Conservation (phyloP, 2,329 filamentous ascomycete species). For the Talaromyces sp. region DNA sequence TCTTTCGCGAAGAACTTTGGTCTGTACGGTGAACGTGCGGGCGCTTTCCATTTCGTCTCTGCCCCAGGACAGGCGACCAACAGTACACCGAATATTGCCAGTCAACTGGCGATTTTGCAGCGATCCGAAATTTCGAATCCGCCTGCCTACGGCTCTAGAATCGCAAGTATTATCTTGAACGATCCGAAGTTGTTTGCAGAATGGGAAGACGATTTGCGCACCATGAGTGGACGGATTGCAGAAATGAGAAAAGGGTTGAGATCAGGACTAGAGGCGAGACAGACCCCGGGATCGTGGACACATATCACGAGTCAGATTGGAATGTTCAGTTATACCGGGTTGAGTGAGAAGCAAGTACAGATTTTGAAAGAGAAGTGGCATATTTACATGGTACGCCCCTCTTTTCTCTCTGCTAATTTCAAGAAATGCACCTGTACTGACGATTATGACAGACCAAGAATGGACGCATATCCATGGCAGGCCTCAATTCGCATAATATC, state of each 20-base stretch:
- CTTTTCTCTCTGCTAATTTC: not conserved
- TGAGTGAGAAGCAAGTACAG: conserved; percentile 46
- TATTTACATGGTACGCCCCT: conserved; percentile 43
- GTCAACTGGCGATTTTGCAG: conserved; percentile 89
- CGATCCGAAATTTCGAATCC: conserved; percentile 97
- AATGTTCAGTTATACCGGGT: conserved; percentile 85
- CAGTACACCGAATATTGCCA: conserved; percentile 62
- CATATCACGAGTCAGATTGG: conserved; percentile 98
- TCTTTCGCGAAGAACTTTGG: conserved; percentile 66
- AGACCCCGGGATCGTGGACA: conserved; percentile 88
- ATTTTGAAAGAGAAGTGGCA: conserved; percentile 45
- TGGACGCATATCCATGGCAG: conserved; percentile 95
- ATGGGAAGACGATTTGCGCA: conserved; percentile 87
- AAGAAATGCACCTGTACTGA: not conserved
- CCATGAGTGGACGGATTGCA: conserved; percentile 94
- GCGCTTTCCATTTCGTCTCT: conserved; percentile 91
- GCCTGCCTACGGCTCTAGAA: conserved; percentile 86
- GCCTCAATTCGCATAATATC: conserved; percentile 86
- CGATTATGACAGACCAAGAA: conserved; percentile 70
- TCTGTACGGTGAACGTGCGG: conserved; percentile 91
- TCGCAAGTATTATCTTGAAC: conserved; percentile 80
- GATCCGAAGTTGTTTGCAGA: conserved; percentile 74
- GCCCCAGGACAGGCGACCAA: conserved; percentile 60
- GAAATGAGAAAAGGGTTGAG: conserved; percentile 79
- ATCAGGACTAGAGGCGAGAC: conserved; percentile 67